Base-by-base conservation (phyloP, 352 stramenopile genomes). In the Pythium dissotocum region DNA sequence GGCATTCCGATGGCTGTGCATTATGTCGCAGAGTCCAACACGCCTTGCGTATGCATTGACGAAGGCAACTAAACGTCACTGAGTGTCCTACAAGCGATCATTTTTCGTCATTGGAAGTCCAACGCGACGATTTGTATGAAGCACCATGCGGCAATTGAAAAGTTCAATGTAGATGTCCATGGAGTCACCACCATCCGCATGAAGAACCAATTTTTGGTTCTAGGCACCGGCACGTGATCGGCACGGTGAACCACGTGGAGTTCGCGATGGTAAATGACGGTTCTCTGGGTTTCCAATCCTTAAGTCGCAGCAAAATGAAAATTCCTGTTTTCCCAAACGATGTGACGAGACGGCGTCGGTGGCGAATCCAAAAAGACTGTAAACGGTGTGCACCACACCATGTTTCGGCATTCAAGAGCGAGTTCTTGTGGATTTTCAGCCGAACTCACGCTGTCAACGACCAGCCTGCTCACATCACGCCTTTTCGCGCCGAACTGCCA, bases 401-500 rank as follows among this genome's bases (percentile, higher is more conserved):
- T 53, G 46, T 53, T 30, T 53, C 46, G 46, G n/a, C 46, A 53
- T 53, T 53, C 46, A 28, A 30, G 46, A 53, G 46, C 46, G 46
- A 53, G 46, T 53, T 53, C 46, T 53, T 53, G 46, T 53, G 46
- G 46, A 32, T 30, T 53, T 53, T 53, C 46, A 53, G 18, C n/a
- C 46, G 46, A 32, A 53, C 46, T 32, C 46, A 32, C 46, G 8
- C 18, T 53, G 46, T 53, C 46, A 53, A 53, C 46, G 46, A 53
- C 14, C 21, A n/a, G 18, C 16, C 42, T 16, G 5, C 6, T 18
- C 14, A 7, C 42, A 49, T 49, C 55, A 54, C 54, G 63, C 55
- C 63, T 64, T 70, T 70, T 70, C 63, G 56, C 63, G 49, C 30
- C 33, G 30, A 32, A 36, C 28, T 4, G 0, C 56, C 14, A 26